Evolutionary conservation across 1,139 yeast species (phyloP), one percentile per base, ranked within the genome.

Genomic region (Pichia kudriavzevii): DNA sequence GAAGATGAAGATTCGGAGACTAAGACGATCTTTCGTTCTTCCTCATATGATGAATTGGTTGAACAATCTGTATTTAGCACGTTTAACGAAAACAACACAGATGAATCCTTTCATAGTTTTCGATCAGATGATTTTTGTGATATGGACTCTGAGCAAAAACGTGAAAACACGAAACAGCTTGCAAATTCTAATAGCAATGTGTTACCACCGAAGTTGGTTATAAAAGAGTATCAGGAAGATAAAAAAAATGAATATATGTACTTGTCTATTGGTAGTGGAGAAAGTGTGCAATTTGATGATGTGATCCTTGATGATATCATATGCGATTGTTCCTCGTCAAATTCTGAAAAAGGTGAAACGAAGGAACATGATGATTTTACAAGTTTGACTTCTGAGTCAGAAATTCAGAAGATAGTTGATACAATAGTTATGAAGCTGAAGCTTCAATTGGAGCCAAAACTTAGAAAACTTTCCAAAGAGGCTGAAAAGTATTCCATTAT

Each of bases 401-500:
- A n/a, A n/a, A n/a, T n/a, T n/a, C n/a, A 22, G 5, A 28, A 32
- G 13, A 31, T 53, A 16, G 46, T 49, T 4, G 36, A 45, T 21
- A 40, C 49, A 1, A 46, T 52, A 2, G 38, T 53, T 8, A 28
- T 37, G 1, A 48, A 46, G 22, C 32, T 53, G 14, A 47, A 46
- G 33, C 33, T 30, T 15, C 49, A 49, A 12, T 17, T 53, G 5
- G 30, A 38, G 17, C 55, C 57, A 3, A 42, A 44, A 23, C 35
- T 52, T 15, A 34, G 32, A 21, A 30, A 27, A 7, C 20, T 53
- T 21, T 38, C 47, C 21, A 31, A 42, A 10, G 41, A 41, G 6
- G 41, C 50, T 2, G 40, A 38, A 23, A 53, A 53, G 27, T 53
- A 53, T 31, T 47, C 49, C 22, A 29, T 44, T 4, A 28, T 49